Evolutionary conservation across 2,329 filamentous ascomycete genomes (phyloP).

Genomic region (Didymosphaeria variabile): DNA sequence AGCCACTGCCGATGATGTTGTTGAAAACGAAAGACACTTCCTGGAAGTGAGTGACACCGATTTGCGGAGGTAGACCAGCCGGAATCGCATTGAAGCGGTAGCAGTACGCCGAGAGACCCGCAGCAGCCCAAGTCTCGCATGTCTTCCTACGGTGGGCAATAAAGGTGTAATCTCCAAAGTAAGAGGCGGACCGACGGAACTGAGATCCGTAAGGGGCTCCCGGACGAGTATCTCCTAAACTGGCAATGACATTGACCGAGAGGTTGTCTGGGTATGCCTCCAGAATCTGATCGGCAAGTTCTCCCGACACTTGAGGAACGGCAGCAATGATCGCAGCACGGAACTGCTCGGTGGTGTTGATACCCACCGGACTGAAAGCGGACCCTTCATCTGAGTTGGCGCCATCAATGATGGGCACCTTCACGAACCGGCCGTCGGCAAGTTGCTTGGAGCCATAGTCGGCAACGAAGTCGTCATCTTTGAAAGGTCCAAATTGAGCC

Average conservation of each 20-base stretch:
- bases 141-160: constrained; percentile 65
- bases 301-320: constrained; percentile 32
- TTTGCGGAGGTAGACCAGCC: constrained; percentile 53
- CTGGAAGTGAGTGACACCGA: constrained; percentile 64
- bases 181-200: constrained; percentile 60
- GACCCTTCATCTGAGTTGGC: constrained; percentile 73
- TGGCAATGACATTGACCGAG: constrained; percentile 13
- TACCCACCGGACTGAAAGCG: constrained; percentile 56
- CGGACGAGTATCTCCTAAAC: constrained; percentile 18
- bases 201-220: constrained; percentile 52
- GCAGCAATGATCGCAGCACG: constrained; percentile 40
- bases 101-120: constrained; percentile 63
- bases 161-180: constrained; percentile 63
- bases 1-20: constrained; percentile 57
- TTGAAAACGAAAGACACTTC: constrained; percentile 60
- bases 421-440: constrained; percentile 66
- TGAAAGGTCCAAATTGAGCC: constrained; percentile 48
- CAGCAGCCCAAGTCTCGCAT: constrained; percentile 61
- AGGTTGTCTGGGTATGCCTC: constrained; percentile 40
- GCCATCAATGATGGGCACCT: constrained; percentile 70
- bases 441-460: constrained; percentile 65
- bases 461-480: constrained; percentile 67
- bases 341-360: constrained; percentile 63
- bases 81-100: constrained; percentile 70
- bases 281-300: constrained; percentile 34